Evolutionary conservation across 257 asterid species (phyloP).

Genomic region (Haberlea rhodopensis): DNA sequence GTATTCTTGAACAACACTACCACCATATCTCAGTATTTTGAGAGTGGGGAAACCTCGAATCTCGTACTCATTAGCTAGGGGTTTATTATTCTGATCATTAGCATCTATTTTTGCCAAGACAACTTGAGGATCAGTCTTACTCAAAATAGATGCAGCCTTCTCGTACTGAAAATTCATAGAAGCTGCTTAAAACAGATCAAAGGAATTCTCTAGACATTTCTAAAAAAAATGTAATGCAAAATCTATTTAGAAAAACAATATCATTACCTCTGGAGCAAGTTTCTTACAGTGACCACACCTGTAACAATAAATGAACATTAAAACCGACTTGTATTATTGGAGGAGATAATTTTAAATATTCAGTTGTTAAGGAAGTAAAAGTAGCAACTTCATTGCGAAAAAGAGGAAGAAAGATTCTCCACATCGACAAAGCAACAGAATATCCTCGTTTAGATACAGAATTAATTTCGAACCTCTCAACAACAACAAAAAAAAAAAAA

Average conservation of each 20-base stretch:
- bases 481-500: background rate
- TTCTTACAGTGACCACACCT: constrained; percentile 81
- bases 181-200: constrained; percentile 4
- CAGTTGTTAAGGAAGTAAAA: background rate
- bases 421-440: background rate
- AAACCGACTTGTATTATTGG: background rate
- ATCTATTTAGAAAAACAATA: constrained; percentile 14
- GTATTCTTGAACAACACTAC: constrained; percentile 70
- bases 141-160: constrained; percentile 81
- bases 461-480: background rate
- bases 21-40: constrained; percentile 80
- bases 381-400: background rate
- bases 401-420: background rate
- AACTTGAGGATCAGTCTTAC: constrained; percentile 67
- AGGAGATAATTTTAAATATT: background rate
- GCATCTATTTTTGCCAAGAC: constrained; percentile 80
- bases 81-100: constrained; percentile 56
- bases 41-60: constrained; percentile 72
- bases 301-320: constrained; percentile 27
- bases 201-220: constrained; percentile 1
- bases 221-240: background rate
- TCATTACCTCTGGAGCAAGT: constrained; percentile 69
- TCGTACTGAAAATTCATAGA: constrained; percentile 57
- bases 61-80: constrained; percentile 51
- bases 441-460: background rate